Conservation (phyloP, 1,139 yeast species). For the Candida labiduridarum region DNA sequence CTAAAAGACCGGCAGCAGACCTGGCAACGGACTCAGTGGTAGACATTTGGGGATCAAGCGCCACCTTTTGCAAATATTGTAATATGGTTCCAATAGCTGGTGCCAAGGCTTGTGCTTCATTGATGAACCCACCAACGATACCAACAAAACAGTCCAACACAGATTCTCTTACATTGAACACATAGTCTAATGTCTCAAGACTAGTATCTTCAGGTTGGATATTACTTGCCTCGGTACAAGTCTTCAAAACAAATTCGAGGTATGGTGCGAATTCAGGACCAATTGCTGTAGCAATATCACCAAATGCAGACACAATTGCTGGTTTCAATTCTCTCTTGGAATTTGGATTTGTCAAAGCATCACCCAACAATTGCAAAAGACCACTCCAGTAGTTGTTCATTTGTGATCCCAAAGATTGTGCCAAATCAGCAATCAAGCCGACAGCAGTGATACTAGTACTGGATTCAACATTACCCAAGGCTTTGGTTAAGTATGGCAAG, state of each 20-base stretch:
- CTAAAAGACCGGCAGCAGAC: constrained; percentile 84
- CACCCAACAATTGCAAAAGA: constrained; percentile 81
- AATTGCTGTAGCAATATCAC: constrained; percentile 90
- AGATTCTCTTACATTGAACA: constrained; percentile 73
- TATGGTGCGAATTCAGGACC: constrained; percentile 77
- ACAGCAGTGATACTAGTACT: constrained; percentile 87
- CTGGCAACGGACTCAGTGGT: constrained; percentile 69
- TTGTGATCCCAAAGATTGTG: constrained; percentile 82
- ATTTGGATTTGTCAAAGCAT: constrained; percentile 62
- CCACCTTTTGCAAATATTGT: constrained; percentile 62
- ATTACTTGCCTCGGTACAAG: constrained; percentile 59
- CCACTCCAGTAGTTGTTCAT: constrained; percentile 76
- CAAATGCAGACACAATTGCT: constrained; percentile 89
- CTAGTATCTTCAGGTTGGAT: constrained; percentile 60
- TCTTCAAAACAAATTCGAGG: constrained; percentile 74
- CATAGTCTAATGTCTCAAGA: constrained; percentile 77
- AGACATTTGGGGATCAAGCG: constrained; percentile 60
- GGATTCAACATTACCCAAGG: constrained; percentile 79
- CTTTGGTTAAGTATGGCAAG: constrained; percentile 77
- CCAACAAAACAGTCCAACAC: constrained; percentile 96
- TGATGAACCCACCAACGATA: constrained; percentile 82
- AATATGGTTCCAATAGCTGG: constrained; percentile 73
- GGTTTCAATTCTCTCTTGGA: constrained; percentile 85
- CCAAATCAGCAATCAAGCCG: constrained; percentile 94
- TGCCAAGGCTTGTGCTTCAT: constrained; percentile 63